Conservation (phyloP, 139 green algal species). For the Mychonastes homosphaera region DNA sequence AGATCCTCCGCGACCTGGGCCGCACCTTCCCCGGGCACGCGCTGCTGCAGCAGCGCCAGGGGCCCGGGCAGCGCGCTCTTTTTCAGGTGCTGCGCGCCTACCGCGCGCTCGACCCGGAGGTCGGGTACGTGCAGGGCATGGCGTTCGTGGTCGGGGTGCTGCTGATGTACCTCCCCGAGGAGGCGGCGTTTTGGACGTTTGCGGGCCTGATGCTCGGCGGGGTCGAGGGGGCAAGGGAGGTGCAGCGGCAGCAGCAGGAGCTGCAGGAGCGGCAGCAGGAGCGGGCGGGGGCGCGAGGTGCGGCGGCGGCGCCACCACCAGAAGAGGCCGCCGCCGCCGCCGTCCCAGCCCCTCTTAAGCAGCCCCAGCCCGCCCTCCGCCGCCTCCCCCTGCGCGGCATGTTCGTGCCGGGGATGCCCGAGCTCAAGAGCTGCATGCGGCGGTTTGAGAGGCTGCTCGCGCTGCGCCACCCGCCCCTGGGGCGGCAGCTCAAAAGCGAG, state of each 20-base stretch:
- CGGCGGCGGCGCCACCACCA: not conserved
- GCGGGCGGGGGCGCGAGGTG: not conserved
- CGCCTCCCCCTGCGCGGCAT: slow-evolving; percentile 47
- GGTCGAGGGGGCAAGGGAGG: too few relatives aligned
- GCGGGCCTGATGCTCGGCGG: slow-evolving; percentile 60
- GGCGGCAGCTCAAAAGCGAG: too few relatives aligned
- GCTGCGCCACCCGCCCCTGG: too few relatives aligned
- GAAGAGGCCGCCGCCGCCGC: too few relatives aligned
- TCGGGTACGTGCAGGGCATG: slow-evolving; percentile 88
- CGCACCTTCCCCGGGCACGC: slow-evolving; percentile 74
- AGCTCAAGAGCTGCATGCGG: slow-evolving; percentile 64
- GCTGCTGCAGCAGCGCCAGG: slow-evolving; percentile 60
- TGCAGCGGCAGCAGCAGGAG: not conserved
- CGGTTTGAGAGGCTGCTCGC: slow-evolving; percentile 29
- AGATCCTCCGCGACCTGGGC: slow-evolving; percentile 61
- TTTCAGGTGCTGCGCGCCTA: slow-evolving; percentile 75
- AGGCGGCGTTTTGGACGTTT: slow-evolving; percentile 88
- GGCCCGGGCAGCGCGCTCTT: slow-evolving; percentile 63
- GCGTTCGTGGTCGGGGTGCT: slow-evolving; percentile 76
- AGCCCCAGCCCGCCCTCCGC: not conserved
- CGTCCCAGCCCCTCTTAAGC: not conserved
- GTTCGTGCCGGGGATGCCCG: slow-evolving; percentile 58
- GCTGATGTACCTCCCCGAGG: slow-evolving; percentile 80
- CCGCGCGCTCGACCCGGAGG: slow-evolving; percentile 42
- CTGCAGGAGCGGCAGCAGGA: not conserved